These are phyloP conservation scores for Fraxinus velutina DNA, from an alignment of 305 asterid genomes.

Conservation along the genomic window DNA sequence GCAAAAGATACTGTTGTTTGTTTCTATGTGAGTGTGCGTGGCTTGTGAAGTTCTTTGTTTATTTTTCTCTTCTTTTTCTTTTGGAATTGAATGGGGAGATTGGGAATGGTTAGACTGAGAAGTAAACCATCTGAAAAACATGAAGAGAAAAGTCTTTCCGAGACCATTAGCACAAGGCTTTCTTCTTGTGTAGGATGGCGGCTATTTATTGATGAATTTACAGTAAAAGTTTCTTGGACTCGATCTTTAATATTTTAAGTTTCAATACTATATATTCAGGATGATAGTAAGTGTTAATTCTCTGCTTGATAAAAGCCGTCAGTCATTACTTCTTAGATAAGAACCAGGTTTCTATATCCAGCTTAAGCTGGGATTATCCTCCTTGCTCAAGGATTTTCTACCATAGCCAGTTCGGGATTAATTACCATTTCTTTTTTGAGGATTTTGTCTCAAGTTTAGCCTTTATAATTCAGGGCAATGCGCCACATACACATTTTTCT, in stretches of 20 bases:
- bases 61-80: no score
- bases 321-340: not conserved
- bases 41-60: no score
- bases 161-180: not conserved
- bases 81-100: no score
- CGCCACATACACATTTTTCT: not conserved
- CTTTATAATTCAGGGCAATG: not conserved
- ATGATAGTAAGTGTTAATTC: not conserved
- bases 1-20: no score
- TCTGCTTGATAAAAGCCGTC: not conserved
- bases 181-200: not conserved
- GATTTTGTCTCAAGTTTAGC: not conserved
- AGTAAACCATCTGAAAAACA: not conserved
- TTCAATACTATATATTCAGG: not conserved
- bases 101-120: not conserved
- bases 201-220: not conserved
- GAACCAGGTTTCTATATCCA: not conserved
- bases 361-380: not conserved
- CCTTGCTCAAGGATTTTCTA: not conserved
- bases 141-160: not conserved
- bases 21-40: no score
- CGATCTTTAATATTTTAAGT: not conserved
- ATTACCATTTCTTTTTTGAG: not conserved
- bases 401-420: not conserved
- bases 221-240: not conserved